These are phyloP conservation scores for Trametes versicolor DNA, from an alignment of 1,284 basidiomycete species.

Conservation along the genomic window DNA sequence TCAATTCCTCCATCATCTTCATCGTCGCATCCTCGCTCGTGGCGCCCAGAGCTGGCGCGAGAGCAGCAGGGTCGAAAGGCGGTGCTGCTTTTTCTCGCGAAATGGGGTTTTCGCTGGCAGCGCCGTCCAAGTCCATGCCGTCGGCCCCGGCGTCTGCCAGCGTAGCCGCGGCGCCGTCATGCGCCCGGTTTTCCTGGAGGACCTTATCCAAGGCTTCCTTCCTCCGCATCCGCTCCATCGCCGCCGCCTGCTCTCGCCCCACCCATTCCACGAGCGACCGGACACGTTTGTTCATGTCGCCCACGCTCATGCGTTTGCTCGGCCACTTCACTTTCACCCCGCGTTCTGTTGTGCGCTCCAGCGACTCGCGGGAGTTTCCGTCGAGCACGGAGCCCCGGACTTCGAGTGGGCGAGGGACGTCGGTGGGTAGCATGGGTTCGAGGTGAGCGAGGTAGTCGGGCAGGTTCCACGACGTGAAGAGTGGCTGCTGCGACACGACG, in stretches of 20 bases:
- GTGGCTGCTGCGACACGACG: conserved; percentile 76
- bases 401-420: conserved; percentile 79
- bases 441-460: conserved; percentile 95
- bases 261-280: conserved; percentile 94
- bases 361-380: conserved; percentile 49
- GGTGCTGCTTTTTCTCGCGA: conserved; percentile 35
- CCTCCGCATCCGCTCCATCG: conserved; percentile 76
- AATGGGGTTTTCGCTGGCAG: conserved; percentile 31
- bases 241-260: conserved; percentile 82
- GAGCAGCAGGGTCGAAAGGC: conserved; percentile 15
- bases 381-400: conserved; percentile 61
- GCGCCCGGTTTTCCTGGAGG: conserved; percentile 50
- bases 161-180: conserved; percentile 23
- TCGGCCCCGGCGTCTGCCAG: conserved; percentile 22
- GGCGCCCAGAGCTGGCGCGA: neutral
- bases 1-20: conserved; percentile 88
- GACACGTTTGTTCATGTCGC: conserved; percentile 97
- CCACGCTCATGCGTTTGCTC: conserved; percentile 91
- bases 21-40: conserved; percentile 54
- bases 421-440: conserved; percentile 83
- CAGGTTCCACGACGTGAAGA: conserved; percentile 87
- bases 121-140: conserved; percentile 24
- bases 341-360: conserved; percentile 77
- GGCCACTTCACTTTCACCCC: conserved; percentile 96
- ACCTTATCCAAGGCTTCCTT: conserved; percentile 70